A percentile compares a stretch with the other conserved stretches of the same genome.
phyloP scores from a whole-genome alignment of 1,284 basidiomycete genomes.

The Lentinula novae-zelandiae region DNA sequence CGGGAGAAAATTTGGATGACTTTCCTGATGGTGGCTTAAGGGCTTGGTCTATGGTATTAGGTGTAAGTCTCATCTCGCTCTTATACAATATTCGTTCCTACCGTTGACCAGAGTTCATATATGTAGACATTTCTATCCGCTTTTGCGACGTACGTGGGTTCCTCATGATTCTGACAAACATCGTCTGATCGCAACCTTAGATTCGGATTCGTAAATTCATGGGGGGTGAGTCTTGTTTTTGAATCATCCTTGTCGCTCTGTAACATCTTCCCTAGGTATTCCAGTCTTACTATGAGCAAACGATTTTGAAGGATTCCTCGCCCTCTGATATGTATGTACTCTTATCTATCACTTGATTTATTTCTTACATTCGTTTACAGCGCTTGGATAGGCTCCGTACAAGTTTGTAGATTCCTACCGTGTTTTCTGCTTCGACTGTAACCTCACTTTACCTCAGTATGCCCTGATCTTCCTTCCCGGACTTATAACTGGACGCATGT shows the following conservation, averaged over 20 bases:
- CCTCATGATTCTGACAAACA: not conserved
- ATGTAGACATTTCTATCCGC: constrained; percentile 6
- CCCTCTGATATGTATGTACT: constrained; percentile 39
- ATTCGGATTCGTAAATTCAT: constrained; percentile 17
- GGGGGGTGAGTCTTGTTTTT: constrained; percentile 8
- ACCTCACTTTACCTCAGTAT: constrained; percentile 32
- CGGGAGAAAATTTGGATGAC: constrained; percentile 14
- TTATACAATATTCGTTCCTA: not conserved
- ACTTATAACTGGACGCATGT: constrained; percentile 47
- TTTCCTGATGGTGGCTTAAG: constrained; percentile 49
- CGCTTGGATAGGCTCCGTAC: constrained; percentile 49
- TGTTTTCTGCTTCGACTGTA: not conserved
- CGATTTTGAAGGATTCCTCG: constrained; percentile 22
- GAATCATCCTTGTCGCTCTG: not conserved
- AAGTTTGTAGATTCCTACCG: not conserved
- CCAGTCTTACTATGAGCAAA: constrained; percentile 31
- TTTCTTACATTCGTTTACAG: constrained; percentile 21
- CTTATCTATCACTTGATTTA: not conserved
- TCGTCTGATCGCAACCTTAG: not conserved
- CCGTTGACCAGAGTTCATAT: not conserved
- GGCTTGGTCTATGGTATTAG: constrained; percentile 49
- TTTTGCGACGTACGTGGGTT: constrained; percentile 11
- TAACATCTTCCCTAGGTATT: constrained; percentile 18
- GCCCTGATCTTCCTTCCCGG: constrained; percentile 46
- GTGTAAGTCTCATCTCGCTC: constrained; percentile 31